Conservation (phyloP, 768 basidiomycete species). For the Macrolepiota fuliginosa region DNA sequence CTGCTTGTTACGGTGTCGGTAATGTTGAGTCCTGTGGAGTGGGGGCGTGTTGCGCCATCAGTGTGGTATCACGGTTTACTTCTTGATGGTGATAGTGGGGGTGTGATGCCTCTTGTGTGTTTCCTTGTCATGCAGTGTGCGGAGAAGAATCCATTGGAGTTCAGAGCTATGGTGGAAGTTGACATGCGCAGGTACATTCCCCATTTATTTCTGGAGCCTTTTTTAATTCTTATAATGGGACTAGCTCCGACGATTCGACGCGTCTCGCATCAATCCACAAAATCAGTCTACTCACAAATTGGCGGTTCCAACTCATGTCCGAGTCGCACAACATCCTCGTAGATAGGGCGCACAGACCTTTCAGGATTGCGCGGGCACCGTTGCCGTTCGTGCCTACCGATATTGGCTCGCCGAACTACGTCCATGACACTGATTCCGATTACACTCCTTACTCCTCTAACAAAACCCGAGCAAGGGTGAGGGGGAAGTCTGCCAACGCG, state of each 20-base stretch:
- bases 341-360: slow-evolving; percentile 64
- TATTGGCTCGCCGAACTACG: slow-evolving; percentile 61
- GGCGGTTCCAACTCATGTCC: slow-evolving; percentile 68
- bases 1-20: slow-evolving; percentile 64
- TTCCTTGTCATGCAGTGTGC: slow-evolving; percentile 74
- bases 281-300: slow-evolving; percentile 55
- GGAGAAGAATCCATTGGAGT: slow-evolving; percentile 53
- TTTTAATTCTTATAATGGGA: neutral
- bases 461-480: slow-evolving; percentile 30
- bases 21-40: slow-evolving; percentile 47
- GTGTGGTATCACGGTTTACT: slow-evolving; percentile 58
- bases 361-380: slow-evolving; percentile 67
- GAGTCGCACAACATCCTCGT: slow-evolving; percentile 48
- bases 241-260: slow-evolving; percentile 45
- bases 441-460: slow-evolving; percentile 44
- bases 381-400: slow-evolving; percentile 77
- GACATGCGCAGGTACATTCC: slow-evolving; percentile 53
- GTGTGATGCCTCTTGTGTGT: slow-evolving; percentile 24
- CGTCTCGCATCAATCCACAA: slow-evolving; percentile 54
- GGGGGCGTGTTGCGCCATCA: slow-evolving; percentile 46
- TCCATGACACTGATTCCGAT: slow-evolving; percentile 24
- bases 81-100: slow-evolving; percentile 32
- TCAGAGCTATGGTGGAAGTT: slow-evolving; percentile 47
- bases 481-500: neutral
- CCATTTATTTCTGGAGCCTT: neutral